Percentiles rank a stretch among this genome's conserved stretches.
phyloP scores from a whole-genome alignment of 805 yeast genomes.

The Candida nitratophila region DNA sequence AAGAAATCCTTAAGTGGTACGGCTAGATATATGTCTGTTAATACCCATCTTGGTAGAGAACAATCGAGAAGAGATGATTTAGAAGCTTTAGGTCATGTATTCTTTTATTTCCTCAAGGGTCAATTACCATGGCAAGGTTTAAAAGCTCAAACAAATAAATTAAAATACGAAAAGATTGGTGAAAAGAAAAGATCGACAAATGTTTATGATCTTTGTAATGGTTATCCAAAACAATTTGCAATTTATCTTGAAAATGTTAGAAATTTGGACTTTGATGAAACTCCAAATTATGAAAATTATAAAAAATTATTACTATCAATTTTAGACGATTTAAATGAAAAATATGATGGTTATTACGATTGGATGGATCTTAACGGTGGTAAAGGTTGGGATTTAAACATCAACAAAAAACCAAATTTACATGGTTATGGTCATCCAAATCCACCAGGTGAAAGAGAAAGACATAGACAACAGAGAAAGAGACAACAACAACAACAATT shows the following conservation, averaged over 20 bases:
- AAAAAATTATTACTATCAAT: constrained; percentile 73
- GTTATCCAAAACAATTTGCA: constrained; percentile 88
- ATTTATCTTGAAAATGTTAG: constrained; percentile 87
- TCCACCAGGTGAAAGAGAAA: constrained; percentile 57
- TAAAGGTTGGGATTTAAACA: constrained; percentile 88
- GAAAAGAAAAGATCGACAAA: constrained; percentile 90
- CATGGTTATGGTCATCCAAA: constrained; percentile 97
- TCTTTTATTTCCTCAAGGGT: constrained; percentile 90
- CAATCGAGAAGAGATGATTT: constrained; percentile 95
- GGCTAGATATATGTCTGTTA: constrained; percentile 97
- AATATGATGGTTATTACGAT: constrained; percentile 86
- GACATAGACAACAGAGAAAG: constrained; percentile 29
- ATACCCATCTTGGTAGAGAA: constrained; percentile 95
- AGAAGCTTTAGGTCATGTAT: constrained; percentile 94
- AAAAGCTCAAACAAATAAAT: constrained; percentile 96
- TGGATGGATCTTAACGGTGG: constrained; percentile 98
- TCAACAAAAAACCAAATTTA: constrained; percentile 85
- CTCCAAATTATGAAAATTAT: constrained; percentile 89
- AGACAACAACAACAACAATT: constrained; percentile 14
- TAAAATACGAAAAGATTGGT: constrained; percentile 95
- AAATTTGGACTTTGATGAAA: constrained; percentile 83
- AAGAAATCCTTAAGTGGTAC: constrained; percentile 95
- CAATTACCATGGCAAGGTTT: constrained; percentile 98
- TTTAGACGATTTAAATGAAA: constrained; percentile 60
- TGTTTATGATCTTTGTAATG: constrained; percentile 78